Evolutionary conservation across 169 alveolate genomes (phyloP), one percentile per base, ranked within the genome.

Genomic region (Perkinsus chesapeaki): DNA sequence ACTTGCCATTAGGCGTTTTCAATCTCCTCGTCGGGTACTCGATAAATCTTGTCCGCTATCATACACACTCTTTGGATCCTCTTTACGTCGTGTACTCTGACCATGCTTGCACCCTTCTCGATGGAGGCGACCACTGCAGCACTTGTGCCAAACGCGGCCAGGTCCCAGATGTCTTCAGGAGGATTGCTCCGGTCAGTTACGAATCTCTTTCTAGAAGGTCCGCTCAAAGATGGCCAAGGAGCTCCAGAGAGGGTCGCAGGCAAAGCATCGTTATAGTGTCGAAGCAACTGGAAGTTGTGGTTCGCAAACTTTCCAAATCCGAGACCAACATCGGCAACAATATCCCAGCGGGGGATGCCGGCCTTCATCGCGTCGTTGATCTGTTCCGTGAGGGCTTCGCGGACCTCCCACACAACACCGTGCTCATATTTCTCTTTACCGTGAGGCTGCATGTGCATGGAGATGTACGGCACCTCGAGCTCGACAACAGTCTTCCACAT

Each of bases 301-400:
- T 92, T 91, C 36, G 93, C 48, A 0, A 47, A 91, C 92, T 94
- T 94, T 12, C 94, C 90, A 91, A 94, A 91, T 1, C 95, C 95
- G 43, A 94, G 48, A 0, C 95, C 95, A 7, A 39, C 91, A 90
- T 94, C 95, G 34, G 39, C 91, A 27, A 92, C 16, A 0, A 94
- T 48, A 16, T 94, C 47, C 95, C 95, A 94, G 39, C 92, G 91
- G 39, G 94, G 94, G 31, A 93, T 73, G 23, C 92, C 94, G 72
- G 72, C 31, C 39, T 48, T 34, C 47, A 91, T 91, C n/a, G 72
- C 73, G 0, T 39, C 93, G 16, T 91, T 39, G 36, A 82, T 38
- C 36, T 19, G 91, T 39, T 23, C 20, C 3, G 93, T 92, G 72
- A 93, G 93, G 0, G 38, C 94, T 20, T 31, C 60, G 37, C 39